Percentiles rank a stretch among this genome's conserved stretches.
Conservation (phyloP, 2,329 filamentous ascomycete species). For the Talaromyces verruculosus region DNA sequence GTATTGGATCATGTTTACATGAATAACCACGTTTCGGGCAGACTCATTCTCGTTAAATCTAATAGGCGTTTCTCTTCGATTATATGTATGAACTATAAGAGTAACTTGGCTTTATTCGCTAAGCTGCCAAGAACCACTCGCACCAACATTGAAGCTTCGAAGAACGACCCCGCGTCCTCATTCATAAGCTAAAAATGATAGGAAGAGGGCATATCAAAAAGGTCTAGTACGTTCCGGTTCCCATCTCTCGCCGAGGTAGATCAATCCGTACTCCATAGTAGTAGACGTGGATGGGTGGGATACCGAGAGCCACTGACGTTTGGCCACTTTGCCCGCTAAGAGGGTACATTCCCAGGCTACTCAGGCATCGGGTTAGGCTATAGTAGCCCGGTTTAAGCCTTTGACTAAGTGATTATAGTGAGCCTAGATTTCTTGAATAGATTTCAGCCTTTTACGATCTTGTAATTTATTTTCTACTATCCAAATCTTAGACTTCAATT, state of each 20-base stretch:
- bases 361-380: background rate
- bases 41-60: no score
- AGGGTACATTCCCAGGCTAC: background rate
- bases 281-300: background rate
- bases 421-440: background rate
- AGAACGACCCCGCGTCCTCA: no score
- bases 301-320: conserved; percentile 1
- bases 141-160: no score
- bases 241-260: background rate
- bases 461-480: background rate
- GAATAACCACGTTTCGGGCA: no score
- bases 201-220: background rate
- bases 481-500: background rate
- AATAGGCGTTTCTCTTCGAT: no score
- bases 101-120: no score
- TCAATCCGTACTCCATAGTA: no score
- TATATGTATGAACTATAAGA: no score
- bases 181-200: no score
- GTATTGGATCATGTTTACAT: no score
- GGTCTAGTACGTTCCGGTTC: background rate
- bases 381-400: background rate
- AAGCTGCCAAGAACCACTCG: no score
- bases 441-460: background rate
- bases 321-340: background rate
- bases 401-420: background rate